Evolutionary conservation across 2,329 filamentous ascomycete genomes (phyloP).

Genomic region (Thielaviopsis ethacetica): DNA sequence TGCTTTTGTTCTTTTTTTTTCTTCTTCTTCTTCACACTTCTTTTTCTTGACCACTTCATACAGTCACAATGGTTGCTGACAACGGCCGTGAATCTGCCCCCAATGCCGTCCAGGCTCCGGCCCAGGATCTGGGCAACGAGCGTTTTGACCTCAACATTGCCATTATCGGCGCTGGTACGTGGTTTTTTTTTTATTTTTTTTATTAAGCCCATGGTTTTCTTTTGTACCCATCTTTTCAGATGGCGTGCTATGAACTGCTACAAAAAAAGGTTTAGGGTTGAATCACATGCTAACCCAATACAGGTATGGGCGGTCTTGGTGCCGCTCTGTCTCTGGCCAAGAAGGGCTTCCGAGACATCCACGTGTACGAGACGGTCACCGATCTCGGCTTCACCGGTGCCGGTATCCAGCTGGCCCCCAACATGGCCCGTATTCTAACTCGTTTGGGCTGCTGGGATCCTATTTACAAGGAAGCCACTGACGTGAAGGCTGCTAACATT

Average conservation of each 20-base stretch:
- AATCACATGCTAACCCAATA: neutral
- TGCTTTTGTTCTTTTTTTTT: neutral
- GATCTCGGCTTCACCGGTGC: slow-evolving; percentile 69
- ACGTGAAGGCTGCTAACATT: slow-evolving; percentile 56
- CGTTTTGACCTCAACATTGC: slow-evolving; percentile 25
- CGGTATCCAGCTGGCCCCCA: slow-evolving; percentile 71
- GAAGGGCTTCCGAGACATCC: slow-evolving; percentile 56
- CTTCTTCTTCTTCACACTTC: neutral
- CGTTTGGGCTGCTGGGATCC: slow-evolving; percentile 54
- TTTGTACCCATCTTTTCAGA: neutral
- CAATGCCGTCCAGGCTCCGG: slow-evolving; percentile 3
- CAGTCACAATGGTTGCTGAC: slow-evolving; percentile 10
- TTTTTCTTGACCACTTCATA: neutral
- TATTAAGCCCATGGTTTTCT: neutral
- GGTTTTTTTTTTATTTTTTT: neutral
- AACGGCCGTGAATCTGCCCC: slow-evolving; percentile 6
- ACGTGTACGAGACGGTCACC: slow-evolving; percentile 58
- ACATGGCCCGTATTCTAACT: slow-evolving; percentile 63
- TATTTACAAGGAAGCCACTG: slow-evolving; percentile 55
- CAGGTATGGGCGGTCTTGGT: slow-evolving; percentile 66
- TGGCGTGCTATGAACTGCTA: neutral
- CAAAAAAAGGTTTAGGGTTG: neutral
- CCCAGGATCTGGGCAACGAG: neutral
- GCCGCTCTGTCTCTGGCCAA: slow-evolving; percentile 57
- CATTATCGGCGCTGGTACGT: slow-evolving; percentile 34